Conservation (phyloP, 805 yeast genomes). For the Candida cerambycidarum region DNA sequence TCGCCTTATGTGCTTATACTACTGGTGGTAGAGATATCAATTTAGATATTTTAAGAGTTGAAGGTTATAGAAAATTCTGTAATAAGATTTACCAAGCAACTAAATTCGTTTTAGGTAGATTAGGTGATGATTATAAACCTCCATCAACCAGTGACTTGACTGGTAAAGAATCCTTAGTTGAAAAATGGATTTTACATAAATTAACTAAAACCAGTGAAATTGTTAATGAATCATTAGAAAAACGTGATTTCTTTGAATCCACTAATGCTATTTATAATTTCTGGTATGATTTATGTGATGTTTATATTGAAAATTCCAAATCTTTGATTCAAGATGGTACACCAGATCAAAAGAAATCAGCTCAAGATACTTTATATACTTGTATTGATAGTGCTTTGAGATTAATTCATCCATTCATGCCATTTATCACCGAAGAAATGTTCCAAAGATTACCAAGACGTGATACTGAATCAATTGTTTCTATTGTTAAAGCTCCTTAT, state of each 20-base stretch:
- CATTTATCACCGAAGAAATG: constrained; percentile 94
- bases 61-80: constrained; percentile 99
- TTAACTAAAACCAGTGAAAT: constrained; percentile 66
- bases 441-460: constrained; percentile 98
- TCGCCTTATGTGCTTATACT: constrained; percentile 96
- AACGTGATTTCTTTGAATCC: constrained; percentile 84
- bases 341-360: constrained; percentile 78
- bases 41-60: constrained; percentile 92
- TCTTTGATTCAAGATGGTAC: constrained; percentile 89
- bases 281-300: constrained; percentile 97
- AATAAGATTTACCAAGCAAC: constrained; percentile 99
- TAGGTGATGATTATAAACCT: constrained; percentile 86
- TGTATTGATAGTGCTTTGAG: constrained; percentile 88
- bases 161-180: constrained; percentile 88
- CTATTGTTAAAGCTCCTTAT: constrained; percentile 78
- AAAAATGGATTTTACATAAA: constrained; percentile 93
- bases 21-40: constrained; percentile 99
- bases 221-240: constrained; percentile 67
- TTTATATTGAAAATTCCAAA: constrained; percentile 97
- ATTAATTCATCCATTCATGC: constrained; percentile 98
- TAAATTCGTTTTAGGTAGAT: constrained; percentile 89
- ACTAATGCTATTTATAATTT: constrained; percentile 86
- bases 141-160: constrained; percentile 61
- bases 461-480: constrained; percentile 60
- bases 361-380: constrained; percentile 91